Base-by-base conservation (phyloP, 768 basidiomycete genomes). In the Phanerodontia chrysosporium region DNA sequence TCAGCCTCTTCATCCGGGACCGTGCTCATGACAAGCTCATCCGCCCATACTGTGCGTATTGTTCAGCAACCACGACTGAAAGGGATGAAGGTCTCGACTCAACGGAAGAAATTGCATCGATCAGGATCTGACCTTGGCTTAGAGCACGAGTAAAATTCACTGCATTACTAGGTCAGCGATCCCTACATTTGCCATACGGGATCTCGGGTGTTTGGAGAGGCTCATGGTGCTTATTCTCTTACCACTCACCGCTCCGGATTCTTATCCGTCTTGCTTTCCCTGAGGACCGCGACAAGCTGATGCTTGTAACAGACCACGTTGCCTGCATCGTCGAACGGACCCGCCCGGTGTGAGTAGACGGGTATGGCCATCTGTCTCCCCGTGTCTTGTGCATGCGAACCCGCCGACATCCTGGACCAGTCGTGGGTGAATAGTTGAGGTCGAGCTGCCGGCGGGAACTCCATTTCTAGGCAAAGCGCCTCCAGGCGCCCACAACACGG, bases 211-310 rank as follows among this genome's bases (percentile, higher is more conserved):
- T 12, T 32, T 16, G n/a, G 14, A 28, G 16, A 51, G 28, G 49
- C 14, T 45, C 55, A 12, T 6, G 39, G 32, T 35, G 45, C 10
- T 49, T 45, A 22, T 3, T 45, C 24, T 14, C 46, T 57, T 29
- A 4, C n/a, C 14, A 56, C 55, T 45, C 21, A 57, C 56, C 56
- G 45, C 18, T 49, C 56, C 18, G 56, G 56, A 49, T 57, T 57
- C 21, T 29, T 49, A 12, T 29, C 36, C 7, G 56, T 57, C 18
- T 51, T 45, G 25, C 56, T 57, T 18, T 46, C 48, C 24, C 35
- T 57, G 8, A 49, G n/a, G 4, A 16, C 45, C 2, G 56, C 56
- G 36, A 57, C 30, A 18, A 48, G 48, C 16, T 32, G 44, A 49
- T 49, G 48, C 18, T 13, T 32, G 22, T 53, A 53, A 24, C 56